Percentiles rank a stretch among this genome's conserved stretches.
phyloP scores from a whole-genome alignment of 2,329 filamentous ascomycete species.

The Alternaria dauci region DNA sequence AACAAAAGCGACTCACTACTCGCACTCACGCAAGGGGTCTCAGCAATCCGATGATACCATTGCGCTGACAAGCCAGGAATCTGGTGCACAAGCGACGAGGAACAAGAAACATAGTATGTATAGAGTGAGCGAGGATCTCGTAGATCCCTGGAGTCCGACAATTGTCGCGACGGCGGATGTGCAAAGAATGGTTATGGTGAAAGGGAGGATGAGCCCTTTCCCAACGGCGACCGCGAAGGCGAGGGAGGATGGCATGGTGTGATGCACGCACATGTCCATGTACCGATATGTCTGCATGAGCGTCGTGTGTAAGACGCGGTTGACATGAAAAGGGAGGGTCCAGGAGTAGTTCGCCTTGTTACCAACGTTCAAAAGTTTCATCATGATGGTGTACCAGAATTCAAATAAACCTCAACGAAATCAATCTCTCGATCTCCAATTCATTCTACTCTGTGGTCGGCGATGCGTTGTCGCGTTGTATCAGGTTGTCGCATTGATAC shows the following conservation, averaged over 20 bases:
- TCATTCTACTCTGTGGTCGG: neutral
- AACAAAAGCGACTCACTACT: conserved; percentile 24
- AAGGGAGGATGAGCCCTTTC: conserved; percentile 15
- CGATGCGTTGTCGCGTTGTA: neutral
- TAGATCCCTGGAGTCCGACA: conserved; percentile 33
- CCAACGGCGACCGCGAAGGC: neutral
- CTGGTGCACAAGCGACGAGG: conserved; percentile 1
- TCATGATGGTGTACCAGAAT: neutral
- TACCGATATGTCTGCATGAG: neutral
- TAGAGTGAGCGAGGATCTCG: conserved; percentile 8
- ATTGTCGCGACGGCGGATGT: conserved; percentile 26
- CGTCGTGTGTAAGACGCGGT: neutral
- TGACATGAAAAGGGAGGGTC: neutral
- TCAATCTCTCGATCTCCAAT: neutral
- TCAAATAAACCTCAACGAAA: neutral
- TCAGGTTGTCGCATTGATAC: neutral
- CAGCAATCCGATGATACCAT: conserved; percentile 17
- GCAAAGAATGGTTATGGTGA: conserved; percentile 22
- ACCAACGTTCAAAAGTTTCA: neutral
- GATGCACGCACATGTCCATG: neutral
- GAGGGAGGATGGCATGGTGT: conserved; percentile 4
- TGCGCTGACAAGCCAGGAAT: conserved; percentile 23
- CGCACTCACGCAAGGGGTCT: conserved; percentile 18
- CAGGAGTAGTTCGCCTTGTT: neutral
- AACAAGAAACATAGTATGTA: conserved; percentile 21